A percentile compares a stretch with the other conserved stretches of the same genome.
These are phyloP conservation scores for Pseudonectria foliicola DNA, from an alignment of 2,329 filamentous ascomycete genomes.

Conservation along the genomic window DNA sequence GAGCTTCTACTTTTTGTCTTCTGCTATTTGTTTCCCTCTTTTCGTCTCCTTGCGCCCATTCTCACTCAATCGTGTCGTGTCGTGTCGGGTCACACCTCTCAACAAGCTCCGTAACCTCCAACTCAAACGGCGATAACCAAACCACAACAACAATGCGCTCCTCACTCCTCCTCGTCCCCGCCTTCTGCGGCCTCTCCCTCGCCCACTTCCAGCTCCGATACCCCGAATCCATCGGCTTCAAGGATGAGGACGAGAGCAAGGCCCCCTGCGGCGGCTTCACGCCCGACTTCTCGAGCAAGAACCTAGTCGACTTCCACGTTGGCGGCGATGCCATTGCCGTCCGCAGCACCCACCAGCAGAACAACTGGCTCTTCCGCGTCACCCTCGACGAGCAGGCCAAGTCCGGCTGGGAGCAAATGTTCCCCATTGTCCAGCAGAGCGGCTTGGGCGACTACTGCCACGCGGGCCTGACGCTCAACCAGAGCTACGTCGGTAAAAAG, in stretches of 20 bases:
- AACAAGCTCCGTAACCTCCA: too few relatives aligned
- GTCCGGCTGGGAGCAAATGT: slow-evolving; percentile 48
- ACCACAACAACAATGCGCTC: slow-evolving; percentile 27
- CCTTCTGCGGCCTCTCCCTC: slow-evolving; percentile 33
- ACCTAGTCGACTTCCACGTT: slow-evolving; percentile 51
- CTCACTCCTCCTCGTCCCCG: slow-evolving; percentile 27
- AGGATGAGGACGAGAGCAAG: slow-evolving; percentile 36
- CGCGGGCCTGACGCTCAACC: slow-evolving; percentile 40
- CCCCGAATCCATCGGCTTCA: slow-evolving; percentile 40
- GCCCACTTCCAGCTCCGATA: slow-evolving; percentile 50
- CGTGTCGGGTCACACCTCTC: too few relatives aligned
- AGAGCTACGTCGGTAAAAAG: slow-evolving; percentile 45
- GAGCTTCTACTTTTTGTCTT: too few relatives aligned
- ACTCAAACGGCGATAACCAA: not conserved
- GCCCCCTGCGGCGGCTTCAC: slow-evolving; percentile 50
- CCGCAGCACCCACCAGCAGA: slow-evolving; percentile 42
- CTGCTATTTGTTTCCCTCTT: too few relatives aligned
- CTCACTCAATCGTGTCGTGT: too few relatives aligned
- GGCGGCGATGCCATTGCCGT: slow-evolving; percentile 46
- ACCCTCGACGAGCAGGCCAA: slow-evolving; percentile 42
- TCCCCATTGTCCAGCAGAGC: slow-evolving; percentile 46
- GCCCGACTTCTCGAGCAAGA: slow-evolving; percentile 36
- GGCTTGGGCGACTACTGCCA: slow-evolving; percentile 50
- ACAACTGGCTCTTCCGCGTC: slow-evolving; percentile 51
- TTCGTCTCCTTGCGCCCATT: too few relatives aligned